Conservation (phyloP, 140 eudicot species). For the Oenanthe javanica region DNA sequence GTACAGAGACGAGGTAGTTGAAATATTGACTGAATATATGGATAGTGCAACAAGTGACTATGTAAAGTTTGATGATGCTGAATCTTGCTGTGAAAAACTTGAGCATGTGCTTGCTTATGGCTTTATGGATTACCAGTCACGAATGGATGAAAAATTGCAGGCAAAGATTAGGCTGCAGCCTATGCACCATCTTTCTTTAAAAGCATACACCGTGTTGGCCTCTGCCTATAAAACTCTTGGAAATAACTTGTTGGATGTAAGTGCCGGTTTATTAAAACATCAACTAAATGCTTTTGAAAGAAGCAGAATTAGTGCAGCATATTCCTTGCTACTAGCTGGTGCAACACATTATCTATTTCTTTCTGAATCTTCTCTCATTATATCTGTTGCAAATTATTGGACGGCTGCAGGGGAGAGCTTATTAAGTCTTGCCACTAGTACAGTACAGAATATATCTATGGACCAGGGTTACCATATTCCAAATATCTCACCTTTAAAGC, state of each 20-base stretch:
- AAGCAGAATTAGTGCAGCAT: conserved; percentile 48
- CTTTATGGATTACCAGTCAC: conserved; percentile 6
- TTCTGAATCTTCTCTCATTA: conserved; percentile 41
- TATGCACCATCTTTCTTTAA: conserved; percentile 43
- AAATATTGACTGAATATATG: conserved; percentile 29
- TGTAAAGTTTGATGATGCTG: conserved; percentile 27
- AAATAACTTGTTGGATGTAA: conserved; percentile 16
- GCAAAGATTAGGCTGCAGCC: conserved; percentile 33
- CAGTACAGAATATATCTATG: conserved; percentile 11
- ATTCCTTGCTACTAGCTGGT: conserved; percentile 53
- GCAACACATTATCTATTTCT: conserved; percentile 42
- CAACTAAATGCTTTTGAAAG: conserved; percentile 17
- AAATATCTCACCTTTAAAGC: conserved; percentile 9
- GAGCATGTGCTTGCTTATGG: conserved; percentile 38
- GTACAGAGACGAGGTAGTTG: conserved; percentile 9
- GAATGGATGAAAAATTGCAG: conserved; percentile 2
- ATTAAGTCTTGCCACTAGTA: conserved; percentile 24
- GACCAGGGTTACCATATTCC: not conserved
- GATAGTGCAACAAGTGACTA: conserved; percentile 45
- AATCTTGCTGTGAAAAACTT: conserved; percentile 56
- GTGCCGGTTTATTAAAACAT: conserved; percentile 7
- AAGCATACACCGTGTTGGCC: conserved; percentile 55
- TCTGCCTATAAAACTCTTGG: conserved; percentile 53
- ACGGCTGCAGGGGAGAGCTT: conserved; percentile 50
- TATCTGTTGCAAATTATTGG: conserved; percentile 45